A percentile compares a stretch with the other conserved stretches of the same genome.
Evolutionary conservation across 140 eudicot genomes (phyloP).

Genomic region (Flaveria floridana): DNA sequence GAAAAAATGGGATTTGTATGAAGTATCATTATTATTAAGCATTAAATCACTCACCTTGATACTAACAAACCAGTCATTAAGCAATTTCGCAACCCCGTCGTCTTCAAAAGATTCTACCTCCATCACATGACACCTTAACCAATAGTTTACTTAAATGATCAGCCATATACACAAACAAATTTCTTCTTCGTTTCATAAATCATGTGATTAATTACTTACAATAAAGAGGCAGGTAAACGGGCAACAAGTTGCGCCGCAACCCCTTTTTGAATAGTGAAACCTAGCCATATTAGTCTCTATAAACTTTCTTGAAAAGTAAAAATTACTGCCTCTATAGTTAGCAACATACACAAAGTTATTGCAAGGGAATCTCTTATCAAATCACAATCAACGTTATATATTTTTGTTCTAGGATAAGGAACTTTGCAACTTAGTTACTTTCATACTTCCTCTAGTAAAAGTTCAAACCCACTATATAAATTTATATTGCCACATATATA

Average conservation of each 20-base stretch:
- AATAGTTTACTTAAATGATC: conserved; percentile 16
- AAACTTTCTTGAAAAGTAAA: background rate
- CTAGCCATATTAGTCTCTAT: background rate
- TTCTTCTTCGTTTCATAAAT: too few relatives aligned
- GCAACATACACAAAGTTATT: background rate
- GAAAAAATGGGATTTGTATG: background rate
- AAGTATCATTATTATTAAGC: conserved; percentile 1
- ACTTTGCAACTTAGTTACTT: conserved; percentile 11
- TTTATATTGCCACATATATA: background rate
- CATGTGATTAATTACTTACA: too few relatives aligned
- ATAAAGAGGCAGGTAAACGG: too few relatives aligned
- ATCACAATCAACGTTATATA: background rate
- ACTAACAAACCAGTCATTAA: conserved; percentile 89
- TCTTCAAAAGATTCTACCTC: conserved; percentile 96
- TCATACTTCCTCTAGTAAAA: background rate
- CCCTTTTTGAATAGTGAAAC: too few relatives aligned
- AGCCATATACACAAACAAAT: background rate
- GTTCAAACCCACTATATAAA: conserved; percentile 3
- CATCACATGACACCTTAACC: conserved; percentile 95
- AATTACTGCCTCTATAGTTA: background rate
- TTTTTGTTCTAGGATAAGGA: background rate
- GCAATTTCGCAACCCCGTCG: conserved; percentile 79
- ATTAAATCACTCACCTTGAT: conserved; percentile 56
- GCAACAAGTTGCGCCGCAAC: too few relatives aligned
- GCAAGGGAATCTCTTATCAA: background rate